Evolutionary conservation across 768 basidiomycete species (phyloP), one percentile per base, ranked within the genome.

Genomic region (Xerocomellus amylosporus): DNA sequence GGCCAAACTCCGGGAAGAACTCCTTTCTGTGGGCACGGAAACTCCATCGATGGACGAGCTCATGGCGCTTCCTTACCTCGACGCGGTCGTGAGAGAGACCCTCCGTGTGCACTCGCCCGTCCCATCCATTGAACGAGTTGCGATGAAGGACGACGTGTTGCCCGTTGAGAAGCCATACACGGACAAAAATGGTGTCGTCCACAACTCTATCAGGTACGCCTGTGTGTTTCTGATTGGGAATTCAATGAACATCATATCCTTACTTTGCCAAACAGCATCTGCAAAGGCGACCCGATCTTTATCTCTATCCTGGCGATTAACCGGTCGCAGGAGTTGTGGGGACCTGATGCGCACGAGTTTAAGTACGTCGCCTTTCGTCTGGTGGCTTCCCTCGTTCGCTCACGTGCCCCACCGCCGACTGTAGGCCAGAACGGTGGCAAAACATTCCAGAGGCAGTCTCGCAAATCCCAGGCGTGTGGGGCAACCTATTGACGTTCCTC

Each of bases 1-100:
- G 60, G 70, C 60, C 5, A 80, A 80, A 58, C 76, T 91, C 1
- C 76, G 85, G 2, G 74, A 80, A 5, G 87, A 90, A 62, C 71
- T 86, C 0, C 65, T 79, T 14, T 62, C 71, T 0, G 70, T 85
- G 10, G 61, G 73, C 3, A 82, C 81, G 0, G 81, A 86, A 14
- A 79, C 70, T 1, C 86, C 86, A 1, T 77, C 78, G 1, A 88
- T 88, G 83, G 88, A 90, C 30, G 77, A 85, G 40, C 76, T 91
- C 1, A 79, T 80, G 52, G 73, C 77, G 2, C 73, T 92, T 6
- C 79, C 85, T 0, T 88, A 87, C 63, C 81, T 91, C 13, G 89
- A 89, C 58, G 74, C 72, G 19, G 78, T 87, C 13, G 77, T 0
- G 28, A 28, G 28, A 28, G 28, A 28, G 28, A 28, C 28, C 8